A percentile compares a stretch with the other conserved stretches of the same genome.
Conservation (phyloP, 257 asterid species). For the Solanum habrochaites region DNA sequence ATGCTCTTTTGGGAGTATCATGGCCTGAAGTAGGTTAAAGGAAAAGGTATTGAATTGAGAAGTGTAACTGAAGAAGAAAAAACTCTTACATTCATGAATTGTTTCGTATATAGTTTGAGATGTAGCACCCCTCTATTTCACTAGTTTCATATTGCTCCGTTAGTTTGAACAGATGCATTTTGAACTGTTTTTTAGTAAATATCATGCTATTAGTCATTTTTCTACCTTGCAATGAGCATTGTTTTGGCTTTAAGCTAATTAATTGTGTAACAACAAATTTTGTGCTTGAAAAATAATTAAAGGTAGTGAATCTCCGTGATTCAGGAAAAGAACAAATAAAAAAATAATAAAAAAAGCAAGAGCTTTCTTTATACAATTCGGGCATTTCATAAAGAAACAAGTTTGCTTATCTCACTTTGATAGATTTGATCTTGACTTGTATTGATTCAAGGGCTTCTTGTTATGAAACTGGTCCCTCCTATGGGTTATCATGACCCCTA, state of each 20-base stretch:
- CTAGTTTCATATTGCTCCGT: not conserved
- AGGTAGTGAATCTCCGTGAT: not conserved
- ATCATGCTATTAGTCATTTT: not conserved
- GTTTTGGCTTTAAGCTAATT: not conserved
- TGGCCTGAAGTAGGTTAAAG: not conserved
- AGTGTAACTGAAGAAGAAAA: not conserved
- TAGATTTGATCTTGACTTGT: not conserved
- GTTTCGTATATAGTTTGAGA: not conserved
- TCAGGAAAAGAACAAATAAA: too few species aligned
- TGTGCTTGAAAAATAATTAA: not conserved
- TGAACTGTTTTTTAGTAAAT: not conserved
- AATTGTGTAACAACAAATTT: not conserved
- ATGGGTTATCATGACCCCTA: not conserved
- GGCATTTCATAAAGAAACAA: too few species aligned
- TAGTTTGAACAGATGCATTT: not conserved
- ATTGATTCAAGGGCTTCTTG: not conserved
- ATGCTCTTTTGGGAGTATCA: not conserved
- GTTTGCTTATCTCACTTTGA: not conserved
- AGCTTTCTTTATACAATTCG: not conserved
- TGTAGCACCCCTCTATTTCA: not conserved
- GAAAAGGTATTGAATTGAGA: not conserved
- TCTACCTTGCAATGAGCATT: not conserved
- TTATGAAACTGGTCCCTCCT: not conserved
- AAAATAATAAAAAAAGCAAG: not conserved
- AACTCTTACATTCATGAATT: not conserved